Base-by-base conservation (phyloP, 1,139 yeast species). In the Pichia sp. region DNA sequence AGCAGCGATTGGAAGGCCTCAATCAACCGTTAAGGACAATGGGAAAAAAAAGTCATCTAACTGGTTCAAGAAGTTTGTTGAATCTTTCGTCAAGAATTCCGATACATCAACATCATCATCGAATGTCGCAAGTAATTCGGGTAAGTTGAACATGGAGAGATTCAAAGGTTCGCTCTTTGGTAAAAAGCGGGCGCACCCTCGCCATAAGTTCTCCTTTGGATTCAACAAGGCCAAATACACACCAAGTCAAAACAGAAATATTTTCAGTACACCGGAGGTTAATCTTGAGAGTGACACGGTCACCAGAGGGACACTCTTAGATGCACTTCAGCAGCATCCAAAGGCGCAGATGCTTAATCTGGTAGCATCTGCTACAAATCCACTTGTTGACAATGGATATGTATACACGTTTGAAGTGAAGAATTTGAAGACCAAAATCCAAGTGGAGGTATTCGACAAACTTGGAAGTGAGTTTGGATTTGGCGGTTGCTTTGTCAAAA, bases 381-480 rank as follows among this genome's bases (percentile, higher is more conserved):
- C 18, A 13, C 22, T 27, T 14, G 40, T 27, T 8, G 12, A 9
- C 13, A 35, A 33, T 21, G 39, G 37, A 6, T 33, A 22, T 17
- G 25, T 22, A 13, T 42, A 37, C 20, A 30, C 29, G 2, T 31
- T 38, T 29, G 34, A 35, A 26, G 35, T 37, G 3, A 17, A 22
- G 8, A 30, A 37, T 20, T 20, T 30, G 17, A 30, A 28, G 6
- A 28, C 34, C 6, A 23, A 19, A 9, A 27, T 45, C 11, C 22
- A 30, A 14, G 22, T 50, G 14, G 55, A 51, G 22, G 31, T 46
- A 5, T 47, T 48, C 22, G 52, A 49, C 22, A 52, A 49, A 22
- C 47, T 52, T 16, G 59, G 57, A 3, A 33, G 39, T 12, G 56
- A 53, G 27, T 53, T 38, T 38, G 60, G 59, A n/a, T 55, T 55